phyloP scores from a whole-genome alignment of 345 rosid species.

The Cardamine resedifolia region DNA sequence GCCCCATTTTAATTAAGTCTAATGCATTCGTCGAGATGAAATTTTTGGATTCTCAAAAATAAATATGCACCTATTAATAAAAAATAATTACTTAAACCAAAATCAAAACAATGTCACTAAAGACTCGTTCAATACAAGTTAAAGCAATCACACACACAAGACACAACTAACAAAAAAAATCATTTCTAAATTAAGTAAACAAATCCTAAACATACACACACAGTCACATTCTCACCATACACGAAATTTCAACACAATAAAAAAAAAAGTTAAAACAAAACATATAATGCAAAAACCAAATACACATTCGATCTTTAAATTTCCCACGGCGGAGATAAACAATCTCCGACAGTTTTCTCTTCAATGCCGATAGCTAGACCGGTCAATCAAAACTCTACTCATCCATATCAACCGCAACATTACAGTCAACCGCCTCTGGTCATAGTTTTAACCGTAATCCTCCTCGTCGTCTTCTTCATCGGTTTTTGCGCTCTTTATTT shows the following conservation, averaged over 20 bases:
- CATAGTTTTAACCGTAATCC: slow-evolving; percentile 48
- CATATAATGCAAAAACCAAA: slow-evolving; percentile 1
- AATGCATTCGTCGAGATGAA: no score
- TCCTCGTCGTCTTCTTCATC: slow-evolving; percentile 61
- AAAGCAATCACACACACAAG: slow-evolving; percentile 21
- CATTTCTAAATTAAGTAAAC: slow-evolving; percentile 38
- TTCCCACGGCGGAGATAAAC: slow-evolving; percentile 40
- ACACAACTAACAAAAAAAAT: slow-evolving; percentile 17
- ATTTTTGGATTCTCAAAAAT: no score
- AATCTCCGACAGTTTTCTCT: slow-evolving; percentile 49
- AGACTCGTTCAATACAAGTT: slow-evolving; percentile 40
- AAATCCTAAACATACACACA: slow-evolving; percentile 19
- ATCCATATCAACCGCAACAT: not conserved
- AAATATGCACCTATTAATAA: no score
- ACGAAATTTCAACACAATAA: not conserved
- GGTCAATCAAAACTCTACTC: not conserved
- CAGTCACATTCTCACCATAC: slow-evolving; percentile 2
- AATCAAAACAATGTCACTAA: slow-evolving; percentile 22
- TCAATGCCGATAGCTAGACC: slow-evolving; percentile 44
- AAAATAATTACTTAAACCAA: not conserved
- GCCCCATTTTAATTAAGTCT: no score
- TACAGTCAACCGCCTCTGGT: slow-evolving; percentile 46
- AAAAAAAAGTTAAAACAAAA: not conserved
- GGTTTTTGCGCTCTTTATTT: slow-evolving; percentile 62
- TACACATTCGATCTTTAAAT: not conserved